Evolutionary conservation across 176 grass and related monocot species (phyloP).

Genomic region (Lolium multiflorum): DNA sequence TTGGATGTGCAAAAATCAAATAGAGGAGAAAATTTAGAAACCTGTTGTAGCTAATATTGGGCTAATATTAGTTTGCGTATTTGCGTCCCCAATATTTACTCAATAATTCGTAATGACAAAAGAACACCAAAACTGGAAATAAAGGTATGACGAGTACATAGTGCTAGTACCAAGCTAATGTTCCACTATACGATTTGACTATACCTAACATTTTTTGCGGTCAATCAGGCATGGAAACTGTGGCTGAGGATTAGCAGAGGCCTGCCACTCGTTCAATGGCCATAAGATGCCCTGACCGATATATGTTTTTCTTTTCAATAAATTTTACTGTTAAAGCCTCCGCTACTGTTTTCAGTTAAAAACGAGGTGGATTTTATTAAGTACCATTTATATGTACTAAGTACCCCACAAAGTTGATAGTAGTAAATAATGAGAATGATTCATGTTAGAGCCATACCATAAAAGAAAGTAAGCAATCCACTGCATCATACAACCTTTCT

Average conservation of each 20-base stretch:
- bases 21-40: not conserved
- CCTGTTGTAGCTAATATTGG: not conserved
- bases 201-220: not conserved
- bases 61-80: not conserved
- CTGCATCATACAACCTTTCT: conserved; percentile 42
- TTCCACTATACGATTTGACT: not conserved
- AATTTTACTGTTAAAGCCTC: not conserved
- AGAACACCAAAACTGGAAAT: not conserved
- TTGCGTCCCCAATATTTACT: not conserved
- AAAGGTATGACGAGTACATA: not conserved
- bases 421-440: not conserved
- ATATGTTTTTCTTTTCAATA: not conserved
- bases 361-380: not conserved
- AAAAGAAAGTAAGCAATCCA: conserved; percentile 54
- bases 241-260: not conserved
- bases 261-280: not conserved
- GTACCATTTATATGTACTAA: not conserved
- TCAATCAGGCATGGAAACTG: not conserved
- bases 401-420: not conserved
- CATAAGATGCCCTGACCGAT: not conserved
- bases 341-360: not conserved
- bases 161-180: not conserved
- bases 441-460: conserved; percentile 25
- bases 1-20: not conserved
- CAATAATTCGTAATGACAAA: not conserved